A percentile compares a stretch with the other conserved stretches of the same genome.
Evolutionary conservation across 1,139 yeast genomes (phyloP).

Genomic region (Lodderomyces margitis): DNA sequence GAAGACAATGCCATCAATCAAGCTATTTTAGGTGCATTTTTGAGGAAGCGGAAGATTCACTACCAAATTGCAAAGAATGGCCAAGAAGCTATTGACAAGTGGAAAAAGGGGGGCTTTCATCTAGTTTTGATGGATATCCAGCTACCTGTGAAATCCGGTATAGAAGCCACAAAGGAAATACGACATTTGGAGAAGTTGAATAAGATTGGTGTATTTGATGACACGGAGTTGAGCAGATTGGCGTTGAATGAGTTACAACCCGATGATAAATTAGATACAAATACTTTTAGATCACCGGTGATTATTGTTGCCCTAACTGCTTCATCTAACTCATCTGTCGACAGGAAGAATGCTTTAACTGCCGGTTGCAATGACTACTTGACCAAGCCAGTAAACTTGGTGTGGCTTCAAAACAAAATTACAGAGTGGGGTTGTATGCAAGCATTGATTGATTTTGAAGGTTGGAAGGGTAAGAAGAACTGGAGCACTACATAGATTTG

Average conservation of each 20-base stretch:
- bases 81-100: conserved; percentile 45
- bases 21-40: conserved; percentile 87
- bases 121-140: conserved; percentile 55
- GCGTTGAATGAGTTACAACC: conserved; percentile 24
- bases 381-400: conserved; percentile 94
- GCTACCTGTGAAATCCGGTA: conserved; percentile 55
- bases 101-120: conserved; percentile 42
- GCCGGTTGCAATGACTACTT: conserved; percentile 97
- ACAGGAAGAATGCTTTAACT: conserved; percentile 84
- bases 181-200: conserved; percentile 78
- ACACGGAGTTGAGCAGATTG: conserved; percentile 32
- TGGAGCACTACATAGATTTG: conserved; percentile 2
- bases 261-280: conserved; percentile 52
- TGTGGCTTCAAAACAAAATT: conserved; percentile 90
- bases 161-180: conserved; percentile 43
- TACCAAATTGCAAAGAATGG: conserved; percentile 70
- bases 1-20: conserved; percentile 96
- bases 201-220: conserved; percentile 77
- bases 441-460: conserved; percentile 93
- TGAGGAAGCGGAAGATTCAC: conserved; percentile 80
- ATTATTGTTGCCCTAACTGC: conserved; percentile 97
- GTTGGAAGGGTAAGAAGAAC: conserved; percentile 60
- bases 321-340: conserved; percentile 75
- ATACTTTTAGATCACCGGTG: conserved; percentile 79
- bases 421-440: conserved; percentile 99